Evolutionary conservation across 164 flowering plant species (phyloP).

Genomic region (Cinnamomum chago): DNA sequence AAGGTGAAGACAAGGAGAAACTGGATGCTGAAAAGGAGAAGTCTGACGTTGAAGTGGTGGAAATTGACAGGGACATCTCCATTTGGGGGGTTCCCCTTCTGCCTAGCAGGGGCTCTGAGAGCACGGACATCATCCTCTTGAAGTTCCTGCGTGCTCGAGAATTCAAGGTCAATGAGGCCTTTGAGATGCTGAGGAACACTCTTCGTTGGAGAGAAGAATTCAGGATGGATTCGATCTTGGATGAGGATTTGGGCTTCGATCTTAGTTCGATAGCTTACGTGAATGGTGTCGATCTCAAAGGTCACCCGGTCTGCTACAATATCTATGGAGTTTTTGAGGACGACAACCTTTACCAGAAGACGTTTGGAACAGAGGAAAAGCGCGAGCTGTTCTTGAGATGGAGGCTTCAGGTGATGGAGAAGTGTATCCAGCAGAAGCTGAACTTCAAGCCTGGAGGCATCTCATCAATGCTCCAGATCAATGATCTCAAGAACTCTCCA

Average conservation of each 20-base stretch:
- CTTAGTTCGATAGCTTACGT: constrained; percentile 31
- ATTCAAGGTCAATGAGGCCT: constrained; percentile 59
- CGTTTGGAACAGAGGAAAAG: constrained; percentile 49
- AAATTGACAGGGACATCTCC: constrained; percentile 31
- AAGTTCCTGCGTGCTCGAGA: constrained; percentile 80
- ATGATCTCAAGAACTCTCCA: constrained; percentile 62
- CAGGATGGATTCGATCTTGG: constrained; percentile 43
- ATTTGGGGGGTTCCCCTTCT: constrained; percentile 76
- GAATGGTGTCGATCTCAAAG: constrained; percentile 44
- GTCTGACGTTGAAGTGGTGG: constrained; percentile 6
- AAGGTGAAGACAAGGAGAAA: constrained; percentile 6
- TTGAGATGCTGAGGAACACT: constrained; percentile 64
- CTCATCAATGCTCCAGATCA: constrained; percentile 57
- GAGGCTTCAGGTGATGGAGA: constrained; percentile 70
- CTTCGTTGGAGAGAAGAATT: constrained; percentile 60
- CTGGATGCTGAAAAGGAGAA: constrained; percentile 3
- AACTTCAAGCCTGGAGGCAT: constrained; percentile 55
- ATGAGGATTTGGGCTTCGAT: constrained; percentile 34
- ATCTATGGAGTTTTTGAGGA: constrained; percentile 44
- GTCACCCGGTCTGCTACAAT: constrained; percentile 63
- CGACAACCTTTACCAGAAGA: constrained; percentile 40
- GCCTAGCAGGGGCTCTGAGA: constrained; percentile 46
- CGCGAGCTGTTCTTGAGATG: constrained; percentile 48
- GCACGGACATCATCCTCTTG: constrained; percentile 49
- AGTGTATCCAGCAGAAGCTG: constrained; percentile 40